phyloP scores from a whole-genome alignment of 148 eudicot genomes.

The Oxyria digyna region DNA sequence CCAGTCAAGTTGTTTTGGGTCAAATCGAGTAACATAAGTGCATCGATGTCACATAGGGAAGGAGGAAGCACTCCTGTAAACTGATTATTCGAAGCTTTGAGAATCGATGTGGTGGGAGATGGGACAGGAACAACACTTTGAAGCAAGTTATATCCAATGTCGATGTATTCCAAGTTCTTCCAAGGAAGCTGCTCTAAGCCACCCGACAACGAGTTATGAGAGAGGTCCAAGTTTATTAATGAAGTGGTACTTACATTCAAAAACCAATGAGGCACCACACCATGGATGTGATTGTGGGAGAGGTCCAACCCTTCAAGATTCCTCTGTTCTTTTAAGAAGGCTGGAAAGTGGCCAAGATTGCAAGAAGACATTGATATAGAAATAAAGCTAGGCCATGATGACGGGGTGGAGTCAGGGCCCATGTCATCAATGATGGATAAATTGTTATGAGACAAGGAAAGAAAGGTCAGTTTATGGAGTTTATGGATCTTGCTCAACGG shows the following conservation, averaged over 20 bases:
- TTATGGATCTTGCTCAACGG: no score
- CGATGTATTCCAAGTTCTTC: no score
- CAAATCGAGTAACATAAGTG: constrained; percentile 8
- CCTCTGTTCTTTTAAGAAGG: not conserved
- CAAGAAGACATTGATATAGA: not conserved
- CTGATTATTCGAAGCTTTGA: constrained; percentile 13
- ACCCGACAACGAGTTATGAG: no score
- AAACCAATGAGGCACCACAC: no score
- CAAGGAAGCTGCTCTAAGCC: no score
- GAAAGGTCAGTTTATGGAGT: no score
- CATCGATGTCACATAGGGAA: not conserved
- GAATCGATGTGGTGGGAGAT: constrained; percentile 6
- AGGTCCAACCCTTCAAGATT: not conserved
- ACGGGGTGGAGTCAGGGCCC: no score
- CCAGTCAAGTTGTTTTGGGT: constrained; percentile 18
- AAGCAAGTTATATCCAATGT: no score
- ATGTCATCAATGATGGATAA: not conserved
- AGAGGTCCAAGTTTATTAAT: no score
- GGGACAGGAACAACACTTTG: no score
- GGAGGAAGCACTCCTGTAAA: constrained; percentile 10
- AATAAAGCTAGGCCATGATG: not conserved
- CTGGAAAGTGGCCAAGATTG: constrained; percentile 9
- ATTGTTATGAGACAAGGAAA: not conserved
- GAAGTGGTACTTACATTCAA: no score
- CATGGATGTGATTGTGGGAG: no score